Conservation (phyloP, 2,329 filamentous ascomycete genomes). For the Penicillium sp. region DNA sequence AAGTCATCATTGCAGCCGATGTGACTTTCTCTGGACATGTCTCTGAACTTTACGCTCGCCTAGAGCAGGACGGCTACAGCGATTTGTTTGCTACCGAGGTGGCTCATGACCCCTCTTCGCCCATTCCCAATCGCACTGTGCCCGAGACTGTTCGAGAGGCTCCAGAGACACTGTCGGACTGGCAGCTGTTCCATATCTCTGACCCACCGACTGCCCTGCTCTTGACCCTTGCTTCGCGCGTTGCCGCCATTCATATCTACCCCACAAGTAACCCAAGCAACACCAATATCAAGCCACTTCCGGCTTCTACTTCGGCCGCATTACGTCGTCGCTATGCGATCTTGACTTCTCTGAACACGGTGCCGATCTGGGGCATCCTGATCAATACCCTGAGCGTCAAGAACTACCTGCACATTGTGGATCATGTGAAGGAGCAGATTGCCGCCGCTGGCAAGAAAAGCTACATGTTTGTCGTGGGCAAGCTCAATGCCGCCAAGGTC, state of each 20-base stretch:
- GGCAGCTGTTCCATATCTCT: conserved; percentile 82
- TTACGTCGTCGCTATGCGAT: conserved; percentile 88
- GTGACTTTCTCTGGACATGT: conserved; percentile 83
- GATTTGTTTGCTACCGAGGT: conserved; percentile 71
- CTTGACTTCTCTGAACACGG: conserved; percentile 76
- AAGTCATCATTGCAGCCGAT: conserved; percentile 82
- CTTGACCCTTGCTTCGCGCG: conserved; percentile 80
- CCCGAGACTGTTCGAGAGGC: conserved; percentile 52
- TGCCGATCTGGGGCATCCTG: conserved; percentile 85
- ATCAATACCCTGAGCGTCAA: conserved; percentile 93
- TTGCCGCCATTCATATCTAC: conserved; percentile 77
- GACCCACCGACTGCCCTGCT: conserved; percentile 79
- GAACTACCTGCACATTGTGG: conserved; percentile 82
- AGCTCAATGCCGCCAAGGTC: conserved; percentile 91
- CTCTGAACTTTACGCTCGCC: conserved; percentile 53
- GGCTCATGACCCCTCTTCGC: conserved; percentile 74
- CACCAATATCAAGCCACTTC: conserved; percentile 42
- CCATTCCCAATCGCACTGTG: conserved; percentile 80
- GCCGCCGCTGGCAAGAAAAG: conserved; percentile 83
- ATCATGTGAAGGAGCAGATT: conserved; percentile 72
- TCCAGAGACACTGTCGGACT: conserved; percentile 59
- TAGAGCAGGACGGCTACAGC: conserved; percentile 68
- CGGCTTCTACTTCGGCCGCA: conserved; percentile 56
- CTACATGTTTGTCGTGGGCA: conserved; percentile 95
- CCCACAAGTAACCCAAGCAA: conserved; percentile 53